Evolutionary conservation across 2,329 filamentous ascomycete species (phyloP).

Genomic region (Verticillium zaregamsianum): DNA sequence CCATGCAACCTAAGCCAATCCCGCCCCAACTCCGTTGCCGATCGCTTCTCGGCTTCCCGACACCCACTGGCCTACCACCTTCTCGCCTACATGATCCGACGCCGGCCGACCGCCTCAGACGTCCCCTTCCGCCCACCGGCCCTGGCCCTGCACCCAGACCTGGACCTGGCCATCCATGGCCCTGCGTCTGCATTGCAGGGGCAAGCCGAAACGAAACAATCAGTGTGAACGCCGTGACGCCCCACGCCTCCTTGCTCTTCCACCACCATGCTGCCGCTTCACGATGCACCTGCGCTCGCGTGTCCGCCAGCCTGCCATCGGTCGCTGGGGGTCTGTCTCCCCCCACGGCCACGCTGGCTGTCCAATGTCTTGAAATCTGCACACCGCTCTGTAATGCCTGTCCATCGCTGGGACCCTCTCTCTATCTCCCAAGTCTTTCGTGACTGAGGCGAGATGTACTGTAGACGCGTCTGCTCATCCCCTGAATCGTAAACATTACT

Average conservation of each 20-base stretch:
- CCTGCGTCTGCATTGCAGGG: neutral
- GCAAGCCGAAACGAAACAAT: neutral
- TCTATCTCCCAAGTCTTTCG: neutral
- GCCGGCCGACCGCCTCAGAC: neutral
- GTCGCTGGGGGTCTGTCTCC: neutral
- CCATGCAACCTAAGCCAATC: neutral
- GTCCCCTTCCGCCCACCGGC: neutral
- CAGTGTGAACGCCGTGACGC: neutral
- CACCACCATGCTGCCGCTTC: neutral
- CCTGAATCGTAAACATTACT: neutral
- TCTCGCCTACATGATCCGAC: neutral
- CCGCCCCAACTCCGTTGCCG: constrained; percentile 1
- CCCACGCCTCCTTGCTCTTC: neutral
- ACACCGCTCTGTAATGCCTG: neutral
- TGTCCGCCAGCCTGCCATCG: neutral
- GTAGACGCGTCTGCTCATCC: neutral
- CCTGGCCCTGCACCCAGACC: neutral
- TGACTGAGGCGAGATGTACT: neutral
- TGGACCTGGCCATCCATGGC: neutral
- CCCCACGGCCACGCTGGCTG: neutral
- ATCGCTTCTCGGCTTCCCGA: constrained; percentile 2
- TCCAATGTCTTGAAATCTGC: neutral
- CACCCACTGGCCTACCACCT: neutral
- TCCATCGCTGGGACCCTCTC: neutral
- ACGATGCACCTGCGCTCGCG: neutral